These are phyloP conservation scores for Coemansia sp. DNA, from an alignment of 192 early-diverging fungal genomes.

Conservation along the genomic window DNA sequence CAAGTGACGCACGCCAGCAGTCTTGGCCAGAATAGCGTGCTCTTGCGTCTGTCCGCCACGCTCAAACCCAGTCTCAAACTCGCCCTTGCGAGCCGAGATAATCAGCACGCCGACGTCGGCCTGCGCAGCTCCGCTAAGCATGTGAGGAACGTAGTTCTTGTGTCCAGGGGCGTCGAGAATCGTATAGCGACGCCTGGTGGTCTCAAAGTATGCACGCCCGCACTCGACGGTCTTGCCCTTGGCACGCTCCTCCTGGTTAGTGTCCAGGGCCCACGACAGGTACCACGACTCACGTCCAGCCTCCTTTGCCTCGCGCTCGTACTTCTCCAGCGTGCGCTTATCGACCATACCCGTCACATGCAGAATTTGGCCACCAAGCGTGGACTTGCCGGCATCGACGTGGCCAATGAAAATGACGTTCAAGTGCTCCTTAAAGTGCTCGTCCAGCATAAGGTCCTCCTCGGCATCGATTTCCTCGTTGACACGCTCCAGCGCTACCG, in stretches of 20 bases:
- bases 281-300: conserved; percentile 97
- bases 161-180: conserved; percentile 99
- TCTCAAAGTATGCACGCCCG: conserved; percentile 97
- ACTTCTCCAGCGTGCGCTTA: conserved; percentile 99
- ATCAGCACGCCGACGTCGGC: conserved; percentile 94
- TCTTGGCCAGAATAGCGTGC: conserved; percentile 96
- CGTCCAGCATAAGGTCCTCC: conserved; percentile 63
- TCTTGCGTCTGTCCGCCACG: conserved; percentile 98
- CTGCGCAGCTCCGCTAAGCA: conserved; percentile 96
- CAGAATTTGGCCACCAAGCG: conserved; percentile 97
- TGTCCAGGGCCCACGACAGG: conserved; percentile 97
- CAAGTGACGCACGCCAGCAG: conserved; percentile 90
- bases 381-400: conserved; percentile 97
- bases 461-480: conserved; percentile 50
- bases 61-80: conserved; percentile 99
- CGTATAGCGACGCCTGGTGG: conserved; percentile 90
- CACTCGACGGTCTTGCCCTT: conserved; percentile 99
- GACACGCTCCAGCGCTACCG: not conserved
- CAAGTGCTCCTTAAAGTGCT: conserved; percentile 89
- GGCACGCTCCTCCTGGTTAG: conserved; percentile 93
- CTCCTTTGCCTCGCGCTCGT: conserved; percentile 98
- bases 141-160: conserved; percentile 96
- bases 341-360: conserved; percentile 97
- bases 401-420: conserved; percentile 99
- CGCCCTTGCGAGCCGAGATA: conserved; percentile 96